These are phyloP conservation scores for Aureobasidium namibiae DNA, from an alignment of 2,329 filamentous ascomycete species.

Conservation along the genomic window DNA sequence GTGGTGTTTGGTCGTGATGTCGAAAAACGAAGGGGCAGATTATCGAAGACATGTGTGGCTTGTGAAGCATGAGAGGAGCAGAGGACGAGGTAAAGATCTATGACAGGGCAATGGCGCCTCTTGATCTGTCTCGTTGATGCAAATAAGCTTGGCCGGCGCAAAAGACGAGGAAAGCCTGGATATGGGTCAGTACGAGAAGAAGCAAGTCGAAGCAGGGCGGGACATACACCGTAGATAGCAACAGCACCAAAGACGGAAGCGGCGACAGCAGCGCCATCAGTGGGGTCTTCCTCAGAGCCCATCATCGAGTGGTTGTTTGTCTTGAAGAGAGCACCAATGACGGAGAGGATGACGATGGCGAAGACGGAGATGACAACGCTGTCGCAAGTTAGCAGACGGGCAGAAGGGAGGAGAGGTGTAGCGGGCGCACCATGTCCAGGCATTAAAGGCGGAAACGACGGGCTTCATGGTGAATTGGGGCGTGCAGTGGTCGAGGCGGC, in stretches of 20 bases:
- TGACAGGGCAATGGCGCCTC: conserved; percentile 73
- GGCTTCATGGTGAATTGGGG: conserved; percentile 70
- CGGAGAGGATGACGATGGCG: conserved; percentile 56
- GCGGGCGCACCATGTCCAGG: conserved; percentile 77
- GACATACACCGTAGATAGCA: conserved; percentile 75
- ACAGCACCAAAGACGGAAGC: conserved; percentile 82
- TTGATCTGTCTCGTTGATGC: conserved; percentile 72
- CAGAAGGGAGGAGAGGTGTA: too few relatives aligned
- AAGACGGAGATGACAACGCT: conserved; percentile 65
- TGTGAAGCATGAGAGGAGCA: not conserved
- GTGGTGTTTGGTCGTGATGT: not conserved
- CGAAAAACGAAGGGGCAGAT: not conserved
- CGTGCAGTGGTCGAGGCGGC: not conserved
- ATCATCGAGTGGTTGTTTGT: conserved; percentile 73
- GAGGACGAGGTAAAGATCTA: conserved; percentile 23
- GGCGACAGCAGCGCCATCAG: conserved; percentile 70
- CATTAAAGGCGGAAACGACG: conserved; percentile 81
- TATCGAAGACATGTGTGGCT: not conserved
- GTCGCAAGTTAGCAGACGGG: conserved; percentile 18
- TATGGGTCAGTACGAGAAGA: not conserved
- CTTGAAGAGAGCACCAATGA: conserved; percentile 66
- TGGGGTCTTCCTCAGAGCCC: conserved; percentile 54
- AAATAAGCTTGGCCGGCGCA: conserved; percentile 84
- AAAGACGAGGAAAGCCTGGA: conserved; percentile 79
- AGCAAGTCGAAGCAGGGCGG: not conserved